phyloP scores from a whole-genome alignment of 306 rosid species.

The Cajanus cajan region DNA sequence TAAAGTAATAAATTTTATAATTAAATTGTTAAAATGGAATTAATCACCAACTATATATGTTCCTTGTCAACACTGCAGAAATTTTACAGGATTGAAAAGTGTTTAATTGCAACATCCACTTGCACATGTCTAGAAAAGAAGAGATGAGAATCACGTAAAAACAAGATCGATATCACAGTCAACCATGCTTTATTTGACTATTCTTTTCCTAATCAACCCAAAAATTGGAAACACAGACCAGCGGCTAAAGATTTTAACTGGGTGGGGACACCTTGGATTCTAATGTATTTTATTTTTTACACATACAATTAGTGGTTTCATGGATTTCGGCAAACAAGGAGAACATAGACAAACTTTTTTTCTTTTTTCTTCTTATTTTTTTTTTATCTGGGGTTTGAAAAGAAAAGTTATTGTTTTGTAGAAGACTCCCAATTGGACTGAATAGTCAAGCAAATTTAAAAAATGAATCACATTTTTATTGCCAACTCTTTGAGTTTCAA shows the following conservation, averaged over 20 bases:
- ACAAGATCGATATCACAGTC: slow-evolving; percentile 13
- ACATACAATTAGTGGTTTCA: background rate
- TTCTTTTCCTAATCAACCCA: slow-evolving; percentile 21
- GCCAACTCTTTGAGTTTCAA: slow-evolving; percentile 31
- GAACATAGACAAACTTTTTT: background rate
- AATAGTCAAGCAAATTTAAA: slow-evolving; percentile 19
- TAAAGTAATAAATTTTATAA: background rate
- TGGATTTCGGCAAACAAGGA: background rate
- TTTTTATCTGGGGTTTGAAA: background rate
- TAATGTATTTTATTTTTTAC: background rate
- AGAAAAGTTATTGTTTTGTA: background rate
- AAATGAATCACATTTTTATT: background rate
- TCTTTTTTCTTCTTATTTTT: background rate
- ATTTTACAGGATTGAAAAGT: background rate
- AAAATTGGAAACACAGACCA: slow-evolving; percentile 26
- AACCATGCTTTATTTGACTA: slow-evolving; percentile 44
- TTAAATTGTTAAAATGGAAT: background rate
- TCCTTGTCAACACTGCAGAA: background rate
- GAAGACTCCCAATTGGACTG: slow-evolving; percentile 34
- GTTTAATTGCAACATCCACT: background rate
- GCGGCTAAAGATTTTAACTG: background rate
- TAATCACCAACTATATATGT: background rate
- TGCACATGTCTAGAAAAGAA: background rate
- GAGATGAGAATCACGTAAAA: slow-evolving; percentile 2
- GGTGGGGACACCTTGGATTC: slow-evolving; percentile 33